Percentiles rank a stretch among this genome's conserved stretches.
These are phyloP conservation scores for Aciculoconidium aculeatum DNA, from an alignment of 805 yeast species.

Conservation along the genomic window DNA sequence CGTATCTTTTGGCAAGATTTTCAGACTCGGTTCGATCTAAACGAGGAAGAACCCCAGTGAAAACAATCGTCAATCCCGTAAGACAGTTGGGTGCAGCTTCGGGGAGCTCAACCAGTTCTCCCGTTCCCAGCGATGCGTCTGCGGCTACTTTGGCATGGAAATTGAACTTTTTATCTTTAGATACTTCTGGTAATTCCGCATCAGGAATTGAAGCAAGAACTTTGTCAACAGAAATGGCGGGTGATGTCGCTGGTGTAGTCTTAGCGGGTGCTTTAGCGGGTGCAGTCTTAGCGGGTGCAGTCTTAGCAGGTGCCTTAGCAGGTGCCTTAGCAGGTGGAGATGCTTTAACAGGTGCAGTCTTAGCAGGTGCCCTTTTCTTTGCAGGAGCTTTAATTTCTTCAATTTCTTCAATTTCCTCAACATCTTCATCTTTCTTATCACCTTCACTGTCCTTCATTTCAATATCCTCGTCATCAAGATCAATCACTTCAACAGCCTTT, in stretches of 20 bases:
- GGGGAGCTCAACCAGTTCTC: slow-evolving; percentile 51
- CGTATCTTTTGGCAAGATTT: slow-evolving; percentile 72
- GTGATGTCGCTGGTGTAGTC: too few relatives aligned
- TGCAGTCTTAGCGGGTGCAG: too few relatives aligned
- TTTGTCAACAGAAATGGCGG: slow-evolving; percentile 54
- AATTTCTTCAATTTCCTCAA: too few relatives aligned
- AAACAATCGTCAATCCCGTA: slow-evolving; percentile 83
- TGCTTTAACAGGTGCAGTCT: too few relatives aligned
- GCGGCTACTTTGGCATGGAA: slow-evolving; percentile 35
- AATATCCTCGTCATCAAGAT: slow-evolving; percentile 4
- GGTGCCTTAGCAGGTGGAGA: too few relatives aligned
- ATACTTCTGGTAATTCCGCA: slow-evolving; percentile 58
- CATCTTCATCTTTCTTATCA: not conserved
- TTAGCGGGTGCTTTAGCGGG: too few relatives aligned
- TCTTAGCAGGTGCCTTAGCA: too few relatives aligned
- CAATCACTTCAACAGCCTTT: not conserved
- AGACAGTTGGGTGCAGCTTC: slow-evolving; percentile 83
- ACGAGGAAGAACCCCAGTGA: slow-evolving; percentile 83
- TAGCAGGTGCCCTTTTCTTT: too few relatives aligned
- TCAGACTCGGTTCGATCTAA: slow-evolving; percentile 74
- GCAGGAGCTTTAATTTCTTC: too few relatives aligned
- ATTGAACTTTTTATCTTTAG: slow-evolving; percentile 52
- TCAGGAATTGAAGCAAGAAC: slow-evolving; percentile 65
- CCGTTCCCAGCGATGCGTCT: slow-evolving; percentile 18
- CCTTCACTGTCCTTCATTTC: not conserved